Evolutionary conservation across 306 rosid species (phyloP).

Genomic region (Cicer arietinum): DNA sequence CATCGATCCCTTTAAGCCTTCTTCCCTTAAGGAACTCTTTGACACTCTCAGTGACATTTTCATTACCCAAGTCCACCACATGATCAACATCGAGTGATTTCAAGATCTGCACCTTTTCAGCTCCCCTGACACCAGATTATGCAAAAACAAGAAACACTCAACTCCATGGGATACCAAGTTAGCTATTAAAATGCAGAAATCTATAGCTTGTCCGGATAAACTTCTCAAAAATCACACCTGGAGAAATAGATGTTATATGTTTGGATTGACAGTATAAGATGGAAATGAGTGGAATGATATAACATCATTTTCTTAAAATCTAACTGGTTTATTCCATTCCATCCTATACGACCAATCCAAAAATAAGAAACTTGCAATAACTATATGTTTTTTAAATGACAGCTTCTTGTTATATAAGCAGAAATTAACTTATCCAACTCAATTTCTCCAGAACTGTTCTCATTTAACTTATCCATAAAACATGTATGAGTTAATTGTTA

Average conservation of each 20-base stretch:
- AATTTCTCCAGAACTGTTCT: neutral
- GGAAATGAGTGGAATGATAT: too few relatives aligned
- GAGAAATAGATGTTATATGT: too few relatives aligned
- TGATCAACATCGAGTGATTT: constrained; percentile 81
- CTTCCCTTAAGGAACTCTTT: constrained; percentile 69
- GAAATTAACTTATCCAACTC: neutral
- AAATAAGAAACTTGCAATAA: neutral
- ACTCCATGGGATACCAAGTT: constrained; percentile 1
- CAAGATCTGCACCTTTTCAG: constrained; percentile 79
- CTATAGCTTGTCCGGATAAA: neutral
- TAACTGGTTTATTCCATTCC: too few relatives aligned
- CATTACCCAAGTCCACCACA: constrained; percentile 73
- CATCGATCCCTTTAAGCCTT: constrained; percentile 89
- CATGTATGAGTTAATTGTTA: neutral
- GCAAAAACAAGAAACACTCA: constrained; percentile 33
- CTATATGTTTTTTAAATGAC: neutral
- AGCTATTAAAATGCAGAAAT: constrained; percentile 25
- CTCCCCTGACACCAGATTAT: constrained; percentile 64
- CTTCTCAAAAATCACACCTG: neutral
- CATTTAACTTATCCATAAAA: neutral
- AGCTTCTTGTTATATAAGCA: neutral
- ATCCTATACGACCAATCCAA: too few relatives aligned
- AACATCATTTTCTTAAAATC: too few relatives aligned
- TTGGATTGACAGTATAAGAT: too few relatives aligned
- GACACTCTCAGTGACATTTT: constrained; percentile 72